Evolutionary conservation across 2,329 filamentous ascomycete genomes (phyloP), one percentile per base, ranked within the genome.

Genomic region (Pleurostoma richardsiae): DNA sequence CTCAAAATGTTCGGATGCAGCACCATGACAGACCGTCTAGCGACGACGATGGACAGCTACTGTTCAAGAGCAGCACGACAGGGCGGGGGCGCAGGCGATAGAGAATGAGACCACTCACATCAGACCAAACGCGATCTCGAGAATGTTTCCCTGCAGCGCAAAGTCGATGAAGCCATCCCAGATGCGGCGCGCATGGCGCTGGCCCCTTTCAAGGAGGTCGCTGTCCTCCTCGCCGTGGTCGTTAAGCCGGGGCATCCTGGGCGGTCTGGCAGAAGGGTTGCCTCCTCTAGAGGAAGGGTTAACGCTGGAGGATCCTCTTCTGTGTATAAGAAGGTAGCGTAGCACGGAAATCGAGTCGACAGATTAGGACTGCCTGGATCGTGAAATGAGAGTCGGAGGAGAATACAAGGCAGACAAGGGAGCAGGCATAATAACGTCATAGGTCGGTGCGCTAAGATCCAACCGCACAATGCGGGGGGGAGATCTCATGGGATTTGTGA

Each of bases 111-210:
- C 29, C 3, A 65, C 72, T 62, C 59, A 87, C 84, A 90, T 89
- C 53, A 89, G 69, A 54, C 85, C 86, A 55, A 89, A 82, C 11
- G 86, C 86, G 49, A 90, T 85, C 62, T 89, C 82, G 29, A 90
- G 73, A 42, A 89, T 85, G 55, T 89, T 88, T 48, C 86, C 85
- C 52, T 85, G 80, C 45, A 88, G 77, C 0, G 84, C 85, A 63
- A 89, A 90, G 60, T 88, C 84, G 54, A 83, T 62, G 60, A 89
- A 89, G 38, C 82, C 82, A 31, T 78, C 69, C 70, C 79, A 83
- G 47, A 79, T 66, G 49, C 71, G 70, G 51, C 70, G 67, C 28
- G 77, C 74, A 45, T 67, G 68, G 45, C 69, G 63, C 51, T 73
- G 67, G 48, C 77, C 67, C 26, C 70, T 65, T 41, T 70, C 69